Conservation (phyloP, 78 protist species). For the Dictyostelium purpureum region DNA sequence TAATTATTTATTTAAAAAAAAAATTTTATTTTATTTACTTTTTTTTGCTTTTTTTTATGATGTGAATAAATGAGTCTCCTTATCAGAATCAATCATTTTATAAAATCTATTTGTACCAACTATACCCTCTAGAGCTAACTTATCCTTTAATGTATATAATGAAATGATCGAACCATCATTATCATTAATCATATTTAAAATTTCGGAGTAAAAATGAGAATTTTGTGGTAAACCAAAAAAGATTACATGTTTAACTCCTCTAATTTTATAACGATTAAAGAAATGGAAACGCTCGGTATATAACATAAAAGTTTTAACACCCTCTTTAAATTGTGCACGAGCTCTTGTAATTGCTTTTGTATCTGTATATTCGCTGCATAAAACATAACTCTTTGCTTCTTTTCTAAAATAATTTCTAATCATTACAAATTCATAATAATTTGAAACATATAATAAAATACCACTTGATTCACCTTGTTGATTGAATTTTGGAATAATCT, state of each 20-base stretch:
- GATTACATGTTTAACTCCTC: slow-evolving; percentile 57
- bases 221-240: slow-evolving; percentile 77
- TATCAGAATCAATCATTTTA: slow-evolving; percentile 61
- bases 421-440: slow-evolving; percentile 88
- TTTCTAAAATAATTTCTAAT: slow-evolving; percentile 79
- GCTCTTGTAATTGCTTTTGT: slow-evolving; percentile 38
- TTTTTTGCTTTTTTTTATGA: no score
- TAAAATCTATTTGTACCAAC: slow-evolving; percentile 58
- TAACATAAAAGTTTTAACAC: slow-evolving; percentile 43
- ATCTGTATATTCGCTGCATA: slow-evolving; percentile 35
- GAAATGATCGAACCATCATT: slow-evolving; percentile 44
- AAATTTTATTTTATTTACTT: no score
- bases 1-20: no score
- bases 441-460: slow-evolving; percentile 72
- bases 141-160: slow-evolving; percentile 46
- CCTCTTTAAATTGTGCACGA: slow-evolving; percentile 27
- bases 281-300: slow-evolving; percentile 77
- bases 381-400: slow-evolving; percentile 53
- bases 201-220: slow-evolving; percentile 30
- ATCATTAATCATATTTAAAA: slow-evolving; percentile 52
- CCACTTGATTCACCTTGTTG: background rate
- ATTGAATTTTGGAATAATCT: slow-evolving; percentile 49
- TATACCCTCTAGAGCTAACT: slow-evolving; percentile 64
- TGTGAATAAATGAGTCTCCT: slow-evolving; percentile 69
- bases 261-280: slow-evolving; percentile 45